Evolutionary conservation across 805 yeast species (phyloP).

Genomic region (Yamadazyma scolyti): DNA sequence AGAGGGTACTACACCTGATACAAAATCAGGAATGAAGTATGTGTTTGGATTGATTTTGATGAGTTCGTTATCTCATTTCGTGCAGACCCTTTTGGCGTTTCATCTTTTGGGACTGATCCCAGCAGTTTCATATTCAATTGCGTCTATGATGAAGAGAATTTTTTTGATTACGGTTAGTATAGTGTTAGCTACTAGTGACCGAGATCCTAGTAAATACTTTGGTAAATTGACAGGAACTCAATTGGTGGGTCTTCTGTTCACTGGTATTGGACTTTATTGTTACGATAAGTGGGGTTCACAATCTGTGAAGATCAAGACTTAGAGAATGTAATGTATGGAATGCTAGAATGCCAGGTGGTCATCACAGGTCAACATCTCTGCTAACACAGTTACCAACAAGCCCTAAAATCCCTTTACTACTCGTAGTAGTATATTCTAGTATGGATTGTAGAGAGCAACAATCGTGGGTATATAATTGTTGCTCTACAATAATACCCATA

Average conservation of each 20-base stretch:
- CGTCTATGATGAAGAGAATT: constrained; percentile 85
- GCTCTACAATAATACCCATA: constrained; percentile 52
- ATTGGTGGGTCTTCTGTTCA: constrained; percentile 44
- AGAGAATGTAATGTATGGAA: constrained; percentile 26
- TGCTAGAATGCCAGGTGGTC: constrained; percentile 41
- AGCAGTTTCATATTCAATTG: constrained; percentile 82
- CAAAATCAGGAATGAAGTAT: constrained; percentile 19
- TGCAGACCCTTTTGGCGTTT: constrained; percentile 78
- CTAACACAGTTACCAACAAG: constrained; percentile 17
- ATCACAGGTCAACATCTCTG: too few relatives aligned
- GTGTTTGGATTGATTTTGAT: constrained; percentile 52
- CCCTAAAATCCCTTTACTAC: constrained; percentile 42
- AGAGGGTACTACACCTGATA: constrained; percentile 13
- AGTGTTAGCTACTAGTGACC: constrained; percentile 45
- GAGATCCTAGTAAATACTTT: constrained; percentile 19
- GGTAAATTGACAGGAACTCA: constrained; percentile 44
- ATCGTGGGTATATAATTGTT: constrained; percentile 31
- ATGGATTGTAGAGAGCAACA: constrained; percentile 50
- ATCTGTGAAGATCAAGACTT: constrained; percentile 2
- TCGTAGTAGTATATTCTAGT: constrained; percentile 40
- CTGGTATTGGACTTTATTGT: constrained; percentile 54
- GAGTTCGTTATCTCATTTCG: constrained; percentile 74
- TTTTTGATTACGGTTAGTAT: constrained; percentile 78
- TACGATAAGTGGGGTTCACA: constrained; percentile 62
- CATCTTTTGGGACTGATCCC: constrained; percentile 77